Conservation (phyloP, 2,329 filamentous ascomycete species). For the Fusarium sp. region DNA sequence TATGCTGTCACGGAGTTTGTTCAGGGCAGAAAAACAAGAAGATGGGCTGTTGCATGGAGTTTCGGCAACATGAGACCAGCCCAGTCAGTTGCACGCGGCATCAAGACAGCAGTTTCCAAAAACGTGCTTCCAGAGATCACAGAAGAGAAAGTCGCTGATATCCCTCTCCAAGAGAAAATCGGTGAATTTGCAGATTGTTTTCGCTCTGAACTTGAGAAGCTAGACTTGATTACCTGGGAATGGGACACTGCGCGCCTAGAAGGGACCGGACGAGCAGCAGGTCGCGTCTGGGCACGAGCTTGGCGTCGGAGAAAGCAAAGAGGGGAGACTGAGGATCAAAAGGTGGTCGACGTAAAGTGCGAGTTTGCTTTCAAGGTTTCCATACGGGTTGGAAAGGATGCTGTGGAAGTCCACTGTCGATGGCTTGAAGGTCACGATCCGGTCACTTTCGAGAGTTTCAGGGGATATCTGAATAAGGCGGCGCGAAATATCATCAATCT, state of each 20-base stretch:
- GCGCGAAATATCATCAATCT: slow-evolving; percentile 15
- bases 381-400: slow-evolving; percentile 52
- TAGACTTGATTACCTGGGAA: slow-evolving; percentile 70
- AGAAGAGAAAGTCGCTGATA: slow-evolving; percentile 54
- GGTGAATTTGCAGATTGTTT: slow-evolving; percentile 48
- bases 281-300: slow-evolving; percentile 81
- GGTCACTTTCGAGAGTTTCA: slow-evolving; percentile 86
- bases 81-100: slow-evolving; percentile 55
- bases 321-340: slow-evolving; percentile 47
- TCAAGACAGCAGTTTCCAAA: slow-evolving; percentile 52
- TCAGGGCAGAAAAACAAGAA: slow-evolving; percentile 78
- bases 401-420: slow-evolving; percentile 62
- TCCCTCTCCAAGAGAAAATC: slow-evolving; percentile 56
- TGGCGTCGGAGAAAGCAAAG: slow-evolving; percentile 69
- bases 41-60: slow-evolving; percentile 93
- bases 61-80: slow-evolving; percentile 74
- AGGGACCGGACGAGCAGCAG: slow-evolving; percentile 70
- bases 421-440: slow-evolving; percentile 77
- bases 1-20: slow-evolving; percentile 84
- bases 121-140: slow-evolving; percentile 56
- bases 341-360: slow-evolving; percentile 46
- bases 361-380: slow-evolving; percentile 67
- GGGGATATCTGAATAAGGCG: slow-evolving; percentile 73
- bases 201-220: slow-evolving; percentile 57
- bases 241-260: slow-evolving; percentile 64